Evolutionary conservation across 805 yeast species (phyloP).

Genomic region (Wickerhamomyces silvicola): DNA sequence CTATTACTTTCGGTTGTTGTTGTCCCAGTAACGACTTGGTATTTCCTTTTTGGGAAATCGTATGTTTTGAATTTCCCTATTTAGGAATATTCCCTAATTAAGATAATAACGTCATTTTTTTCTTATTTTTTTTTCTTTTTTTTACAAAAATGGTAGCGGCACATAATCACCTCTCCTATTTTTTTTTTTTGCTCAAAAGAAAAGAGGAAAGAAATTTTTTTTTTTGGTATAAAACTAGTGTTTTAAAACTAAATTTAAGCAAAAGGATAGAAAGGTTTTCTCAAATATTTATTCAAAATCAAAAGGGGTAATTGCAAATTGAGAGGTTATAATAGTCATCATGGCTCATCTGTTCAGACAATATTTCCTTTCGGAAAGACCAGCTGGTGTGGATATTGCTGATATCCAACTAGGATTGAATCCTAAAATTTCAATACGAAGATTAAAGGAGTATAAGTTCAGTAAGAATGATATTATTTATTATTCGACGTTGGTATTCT

Average conservation of each 20-base stretch:
- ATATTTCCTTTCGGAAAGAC: conserved; percentile 50
- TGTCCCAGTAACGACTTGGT: too few relatives aligned
- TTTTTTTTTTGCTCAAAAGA: too few relatives aligned
- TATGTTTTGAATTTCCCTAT: too few relatives aligned
- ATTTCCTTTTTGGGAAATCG: too few relatives aligned
- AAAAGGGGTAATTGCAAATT: background rate
- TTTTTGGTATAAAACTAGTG: too few relatives aligned
- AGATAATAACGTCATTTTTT: too few relatives aligned
- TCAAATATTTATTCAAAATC: background rate
- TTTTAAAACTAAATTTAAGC: too few relatives aligned
- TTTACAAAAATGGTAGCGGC: background rate
- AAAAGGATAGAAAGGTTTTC: too few relatives aligned
- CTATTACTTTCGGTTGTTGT: too few relatives aligned
- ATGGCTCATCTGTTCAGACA: conserved; percentile 35
- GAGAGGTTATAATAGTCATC: conserved; percentile 4
- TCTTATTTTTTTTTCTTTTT: background rate
- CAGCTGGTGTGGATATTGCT: conserved; percentile 40
- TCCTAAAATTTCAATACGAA: conserved; percentile 34
- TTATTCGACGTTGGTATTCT: conserved; percentile 42
- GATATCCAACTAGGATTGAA: conserved; percentile 45
- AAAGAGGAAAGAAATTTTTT: background rate
- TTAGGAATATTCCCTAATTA: too few relatives aligned
- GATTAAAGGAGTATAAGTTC: conserved; percentile 37
- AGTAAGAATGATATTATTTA: conserved; percentile 43
- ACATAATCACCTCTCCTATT: background rate